Evolutionary conservation across 164 flowering plant species (phyloP), one percentile per base, ranked within the genome.

Genomic region (Stephania japonica): DNA sequence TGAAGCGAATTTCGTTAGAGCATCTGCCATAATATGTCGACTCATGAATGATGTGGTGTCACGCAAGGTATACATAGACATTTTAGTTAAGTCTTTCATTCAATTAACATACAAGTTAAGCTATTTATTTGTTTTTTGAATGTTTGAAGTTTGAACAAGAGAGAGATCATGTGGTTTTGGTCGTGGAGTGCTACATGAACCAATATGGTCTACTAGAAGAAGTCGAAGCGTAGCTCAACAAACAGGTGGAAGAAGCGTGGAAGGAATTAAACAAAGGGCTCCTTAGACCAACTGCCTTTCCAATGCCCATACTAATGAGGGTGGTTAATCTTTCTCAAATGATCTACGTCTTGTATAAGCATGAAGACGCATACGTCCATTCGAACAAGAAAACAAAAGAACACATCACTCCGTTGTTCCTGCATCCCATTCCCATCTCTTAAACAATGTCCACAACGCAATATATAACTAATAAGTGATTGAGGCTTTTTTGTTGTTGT

Each of bases 181-280:
- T 64, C 5, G 71, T 83, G 4, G 76, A 83, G 21, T 83, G 83
- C 53, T 85, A 77, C 78, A 80, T 83, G 82, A 73, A 74, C 4
- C 72, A 83, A 38, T 21, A 82, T 47, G 83, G 82, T 0, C 75
- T 69, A 0, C 41, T 84, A 16, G 66, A 73, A 27, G 78, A 77
- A 41, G 80, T 75, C 7, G 1, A 0, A 3, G 43, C 42, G 0
- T 65, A 64, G 27, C 42, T 85, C 5, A 25, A 27, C 0, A 72
- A 80, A 64, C 72, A 53, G 43, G 64, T 82, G 0, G n/a, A 6
- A 1, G 47, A 70, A 67, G 81, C 82, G 7, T 89, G 92, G 92
- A 87, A 84, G 69, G 87, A 84, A 53, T 67, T 86, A 12, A 87
- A 86, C 42, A 62, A 78, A 25, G 88, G 70, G n/a, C 75, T 53